phyloP scores from a whole-genome alignment of 2,329 filamentous ascomycete species.

The Hymenoscyphus salicellus region DNA sequence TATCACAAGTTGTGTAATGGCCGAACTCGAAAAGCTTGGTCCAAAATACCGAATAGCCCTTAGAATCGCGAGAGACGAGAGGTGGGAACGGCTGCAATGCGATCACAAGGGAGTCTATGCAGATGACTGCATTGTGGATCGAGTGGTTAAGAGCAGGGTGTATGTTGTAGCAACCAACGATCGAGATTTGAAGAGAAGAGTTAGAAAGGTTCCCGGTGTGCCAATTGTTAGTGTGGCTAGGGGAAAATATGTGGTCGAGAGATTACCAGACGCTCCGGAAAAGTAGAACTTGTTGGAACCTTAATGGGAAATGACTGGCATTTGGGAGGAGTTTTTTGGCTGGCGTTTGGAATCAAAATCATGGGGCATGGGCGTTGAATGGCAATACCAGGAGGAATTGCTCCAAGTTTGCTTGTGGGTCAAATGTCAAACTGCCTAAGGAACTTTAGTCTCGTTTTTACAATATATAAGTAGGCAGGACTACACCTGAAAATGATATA shows the following conservation, averaged over 20 bases:
- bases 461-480: no score
- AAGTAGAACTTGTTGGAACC: constrained; percentile 1
- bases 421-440: background rate
- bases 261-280: constrained; percentile 79
- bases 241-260: constrained; percentile 92
- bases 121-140: constrained; percentile 79
- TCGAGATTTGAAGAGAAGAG: constrained; percentile 75
- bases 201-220: constrained; percentile 67
- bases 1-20: constrained; percentile 79
- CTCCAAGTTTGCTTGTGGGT: background rate
- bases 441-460: no score
- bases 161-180: constrained; percentile 78
- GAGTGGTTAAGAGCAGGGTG: constrained; percentile 69
- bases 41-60: constrained; percentile 84
- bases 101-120: constrained; percentile 87
- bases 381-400: background rate
- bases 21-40: constrained; percentile 85
- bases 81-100: constrained; percentile 82
- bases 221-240: constrained; percentile 74
- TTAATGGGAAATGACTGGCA: background rate
- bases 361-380: constrained; percentile 4
- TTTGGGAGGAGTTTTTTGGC: constrained; percentile 6
- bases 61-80: constrained; percentile 81
- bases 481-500: no score
- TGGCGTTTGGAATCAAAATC: constrained; percentile 1